These are phyloP conservation scores for Neurospora tetraspora DNA, from an alignment of 495 filamentous ascomycete species.

Conservation along the genomic window DNA sequence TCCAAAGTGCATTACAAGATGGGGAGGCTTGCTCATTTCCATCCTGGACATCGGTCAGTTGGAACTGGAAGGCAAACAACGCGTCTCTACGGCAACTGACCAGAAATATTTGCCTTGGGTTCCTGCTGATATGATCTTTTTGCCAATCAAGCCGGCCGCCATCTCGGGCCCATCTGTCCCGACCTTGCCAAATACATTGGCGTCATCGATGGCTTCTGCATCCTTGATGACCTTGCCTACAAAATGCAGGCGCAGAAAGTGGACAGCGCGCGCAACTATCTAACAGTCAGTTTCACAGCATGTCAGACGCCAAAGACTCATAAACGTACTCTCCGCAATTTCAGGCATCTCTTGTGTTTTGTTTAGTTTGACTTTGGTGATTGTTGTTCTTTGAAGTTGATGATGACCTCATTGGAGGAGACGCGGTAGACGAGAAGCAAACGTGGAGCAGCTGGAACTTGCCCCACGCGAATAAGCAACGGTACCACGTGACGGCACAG, in stretches of 20 bases:
- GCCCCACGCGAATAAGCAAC: slow-evolving; percentile 13
- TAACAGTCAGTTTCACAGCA: slow-evolving; percentile 5
- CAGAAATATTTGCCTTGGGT: slow-evolving; percentile 98
- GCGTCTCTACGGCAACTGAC: slow-evolving; percentile 21
- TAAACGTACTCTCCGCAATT: slow-evolving; percentile 54
- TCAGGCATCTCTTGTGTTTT: slow-evolving; percentile 54
- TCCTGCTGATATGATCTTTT: slow-evolving; percentile 61
- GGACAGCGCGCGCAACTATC: slow-evolving; percentile 70
- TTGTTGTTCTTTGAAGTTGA: neutral
- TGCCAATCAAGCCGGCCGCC: slow-evolving; percentile 60
- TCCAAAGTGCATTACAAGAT: slow-evolving; percentile 85
- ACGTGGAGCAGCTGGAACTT: neutral
- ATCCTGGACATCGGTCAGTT: slow-evolving; percentile 24
- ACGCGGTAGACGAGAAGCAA: neutral
- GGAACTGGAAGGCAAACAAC: neutral
- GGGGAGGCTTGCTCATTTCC: slow-evolving; percentile 51
- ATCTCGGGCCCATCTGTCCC: slow-evolving; percentile 68
- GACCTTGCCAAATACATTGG: slow-evolving; percentile 77
- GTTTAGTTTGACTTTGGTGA: neutral
- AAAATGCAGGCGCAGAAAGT: slow-evolving; percentile 69
- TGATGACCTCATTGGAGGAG: neutral
- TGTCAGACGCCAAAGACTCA: neutral
- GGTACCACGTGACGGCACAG: slow-evolving; percentile 12
- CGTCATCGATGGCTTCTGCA: slow-evolving; percentile 64
- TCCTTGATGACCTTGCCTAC: slow-evolving; percentile 70